Percentiles rank a stretch among this genome's conserved stretches.
phyloP scores from a whole-genome alignment of 768 basidiomycete species.

The Dendrothele bispora region DNA sequence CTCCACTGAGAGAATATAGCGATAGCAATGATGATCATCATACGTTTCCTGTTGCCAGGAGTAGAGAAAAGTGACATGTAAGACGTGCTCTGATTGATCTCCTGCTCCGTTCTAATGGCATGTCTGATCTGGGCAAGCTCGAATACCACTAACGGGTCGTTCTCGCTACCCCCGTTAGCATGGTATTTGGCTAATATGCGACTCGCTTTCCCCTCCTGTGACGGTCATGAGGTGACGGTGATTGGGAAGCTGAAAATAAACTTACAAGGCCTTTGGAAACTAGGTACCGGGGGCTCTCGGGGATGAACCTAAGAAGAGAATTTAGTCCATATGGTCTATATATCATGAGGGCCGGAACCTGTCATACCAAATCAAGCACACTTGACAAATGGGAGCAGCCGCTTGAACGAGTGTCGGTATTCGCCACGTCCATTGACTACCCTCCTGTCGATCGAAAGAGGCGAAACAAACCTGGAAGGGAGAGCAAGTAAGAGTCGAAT shows the following conservation, averaged over 20 bases:
- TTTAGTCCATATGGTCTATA: neutral
- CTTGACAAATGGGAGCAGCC: constrained; percentile 54
- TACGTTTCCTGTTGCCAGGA: constrained; percentile 65
- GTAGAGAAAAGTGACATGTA: constrained; percentile 58
- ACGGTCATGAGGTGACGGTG: neutral
- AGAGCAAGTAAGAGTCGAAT: constrained; percentile 1
- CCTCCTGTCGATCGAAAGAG: constrained; percentile 34
- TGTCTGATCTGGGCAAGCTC: constrained; percentile 70
- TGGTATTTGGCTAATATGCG: constrained; percentile 71
- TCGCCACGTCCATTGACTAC: constrained; percentile 61
- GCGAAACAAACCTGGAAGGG: constrained; percentile 41
- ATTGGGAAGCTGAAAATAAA: neutral
- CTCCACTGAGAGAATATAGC: constrained; percentile 78
- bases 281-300: constrained; percentile 69
- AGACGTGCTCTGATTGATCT: constrained; percentile 46
- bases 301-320: constrained; percentile 48
- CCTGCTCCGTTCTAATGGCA: constrained; percentile 63
- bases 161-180: constrained; percentile 56
- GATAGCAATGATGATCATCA: constrained; percentile 66
- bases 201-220: constrained; percentile 58
- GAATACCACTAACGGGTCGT: constrained; percentile 57
- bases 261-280: constrained; percentile 59
- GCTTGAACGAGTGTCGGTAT: constrained; percentile 66
- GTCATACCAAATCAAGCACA: constrained; percentile 48
- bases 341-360: neutral